phyloP scores from a whole-genome alignment of 495 filamentous ascomycete genomes.

The Venustampulla echinocandica region DNA sequence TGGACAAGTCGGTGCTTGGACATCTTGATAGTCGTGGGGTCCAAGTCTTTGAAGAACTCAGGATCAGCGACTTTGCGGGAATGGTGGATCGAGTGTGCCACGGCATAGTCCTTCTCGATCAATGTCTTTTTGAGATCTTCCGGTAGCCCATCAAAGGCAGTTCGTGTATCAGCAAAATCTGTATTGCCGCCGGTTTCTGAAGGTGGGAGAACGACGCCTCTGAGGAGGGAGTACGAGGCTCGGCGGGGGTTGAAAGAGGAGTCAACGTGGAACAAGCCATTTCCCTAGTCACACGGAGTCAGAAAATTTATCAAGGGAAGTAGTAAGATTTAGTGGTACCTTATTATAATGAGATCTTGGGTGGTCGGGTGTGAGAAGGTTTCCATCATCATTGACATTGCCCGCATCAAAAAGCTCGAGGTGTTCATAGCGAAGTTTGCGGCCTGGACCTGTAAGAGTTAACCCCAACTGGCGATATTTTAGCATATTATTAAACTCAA shows the following conservation, averaged over 20 bases:
- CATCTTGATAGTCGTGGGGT: slow-evolving; percentile 36
- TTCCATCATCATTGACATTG: slow-evolving; percentile 40
- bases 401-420: slow-evolving; percentile 50
- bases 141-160: slow-evolving; percentile 44
- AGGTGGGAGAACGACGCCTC: slow-evolving; percentile 44
- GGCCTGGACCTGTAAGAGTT: slow-evolving; percentile 21
- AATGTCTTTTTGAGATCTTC: slow-evolving; percentile 31
- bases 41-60: slow-evolving; percentile 39
- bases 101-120: slow-evolving; percentile 40
- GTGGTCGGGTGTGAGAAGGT: slow-evolving; percentile 33
- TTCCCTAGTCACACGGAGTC: too few species aligned
- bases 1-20: slow-evolving; percentile 42
- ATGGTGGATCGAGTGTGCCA: slow-evolving; percentile 44
- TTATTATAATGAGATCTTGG: slow-evolving; percentile 32
- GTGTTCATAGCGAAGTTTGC: slow-evolving; percentile 38
- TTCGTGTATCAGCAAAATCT: slow-evolving; percentile 49
- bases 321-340: too few species aligned
- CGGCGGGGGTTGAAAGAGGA: slow-evolving; percentile 52
- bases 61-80: slow-evolving; percentile 46
- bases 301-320: too few species aligned
- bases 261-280: slow-evolving; percentile 52
- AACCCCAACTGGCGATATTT: background rate
- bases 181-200: slow-evolving; percentile 43
- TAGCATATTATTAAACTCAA: background rate
- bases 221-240: slow-evolving; percentile 45